A percentile compares a stretch with the other conserved stretches of the same genome.
Evolutionary conservation across 1,284 basidiomycete species (phyloP).

Genomic region (Takashimella koratensis): DNA sequence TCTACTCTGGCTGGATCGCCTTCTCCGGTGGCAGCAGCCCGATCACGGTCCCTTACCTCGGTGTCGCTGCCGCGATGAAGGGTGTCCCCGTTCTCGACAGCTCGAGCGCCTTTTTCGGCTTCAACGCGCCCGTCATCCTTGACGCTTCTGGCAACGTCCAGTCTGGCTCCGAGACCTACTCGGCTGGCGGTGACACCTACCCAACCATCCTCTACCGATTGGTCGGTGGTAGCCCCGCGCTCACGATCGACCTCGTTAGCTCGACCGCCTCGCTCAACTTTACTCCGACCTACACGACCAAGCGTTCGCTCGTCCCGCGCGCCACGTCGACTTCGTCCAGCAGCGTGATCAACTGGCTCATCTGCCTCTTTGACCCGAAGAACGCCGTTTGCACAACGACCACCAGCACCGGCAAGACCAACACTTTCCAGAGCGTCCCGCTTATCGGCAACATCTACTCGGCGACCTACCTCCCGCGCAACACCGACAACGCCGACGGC

Average conservation of each 20-base stretch:
- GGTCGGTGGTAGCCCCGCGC: constrained; percentile 56
- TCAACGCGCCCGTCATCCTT: constrained; percentile 32
- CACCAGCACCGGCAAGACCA: constrained; percentile 11
- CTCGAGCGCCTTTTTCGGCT: constrained; percentile 23
- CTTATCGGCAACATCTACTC: constrained; percentile 51
- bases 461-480: constrained; percentile 40
- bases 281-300: constrained; percentile 34
- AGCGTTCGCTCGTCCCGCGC: constrained; percentile 6
- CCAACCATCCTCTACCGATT: constrained; percentile 42
- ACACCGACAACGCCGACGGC: constrained; percentile 21
- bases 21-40: constrained; percentile 23
- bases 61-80: constrained; percentile 44
- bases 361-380: background rate
- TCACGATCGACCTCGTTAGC: constrained; percentile 54
- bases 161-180: constrained; percentile 51
- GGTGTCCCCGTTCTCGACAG: constrained; percentile 38
- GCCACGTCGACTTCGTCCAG: background rate
- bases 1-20: constrained; percentile 41
- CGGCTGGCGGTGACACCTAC: constrained; percentile 52
- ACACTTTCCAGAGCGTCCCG: constrained; percentile 47
- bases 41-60: constrained; percentile 37
- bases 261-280: constrained; percentile 38
- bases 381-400: background rate
- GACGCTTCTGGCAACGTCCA: constrained; percentile 18
- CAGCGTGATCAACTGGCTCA: background rate